Percentiles rank a stretch among this genome's conserved stretches.
Evolutionary conservation across 306 rosid genomes (phyloP).

Genomic region (Benincasa hispida): DNA sequence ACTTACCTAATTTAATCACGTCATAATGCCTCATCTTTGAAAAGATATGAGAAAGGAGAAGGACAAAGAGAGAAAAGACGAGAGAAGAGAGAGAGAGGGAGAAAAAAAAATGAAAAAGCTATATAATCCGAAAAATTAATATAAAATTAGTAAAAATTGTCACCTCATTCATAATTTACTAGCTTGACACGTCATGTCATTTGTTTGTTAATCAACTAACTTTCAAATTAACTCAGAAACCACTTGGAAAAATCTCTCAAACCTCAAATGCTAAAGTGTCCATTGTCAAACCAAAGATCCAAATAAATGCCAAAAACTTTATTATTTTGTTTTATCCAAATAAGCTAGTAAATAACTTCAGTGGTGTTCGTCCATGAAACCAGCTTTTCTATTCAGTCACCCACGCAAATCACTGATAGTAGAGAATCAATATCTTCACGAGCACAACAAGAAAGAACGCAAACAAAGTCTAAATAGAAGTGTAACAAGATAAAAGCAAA

Average conservation of each 20-base stretch:
- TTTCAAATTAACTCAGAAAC: background rate
- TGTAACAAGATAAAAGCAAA: too few relatives aligned
- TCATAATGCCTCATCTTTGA: background rate
- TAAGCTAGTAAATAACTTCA: background rate
- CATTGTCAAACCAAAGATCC: background rate
- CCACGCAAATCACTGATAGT: too few relatives aligned
- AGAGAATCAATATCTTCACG: too few relatives aligned
- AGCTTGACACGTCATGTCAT: background rate
- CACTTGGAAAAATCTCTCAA: background rate
- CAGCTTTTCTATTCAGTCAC: background rate
- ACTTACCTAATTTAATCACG: background rate
- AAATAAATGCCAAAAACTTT: background rate
- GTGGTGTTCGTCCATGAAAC: background rate
- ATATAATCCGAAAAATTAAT: background rate
- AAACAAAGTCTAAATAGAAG: too few relatives aligned
- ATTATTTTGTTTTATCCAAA: background rate
- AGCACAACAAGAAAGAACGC: too few relatives aligned
- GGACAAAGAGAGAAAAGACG: background rate
- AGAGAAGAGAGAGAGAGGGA: background rate
- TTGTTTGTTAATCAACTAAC: background rate
- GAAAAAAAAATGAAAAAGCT: background rate
- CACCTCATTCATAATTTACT: background rate
- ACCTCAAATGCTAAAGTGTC: background rate
- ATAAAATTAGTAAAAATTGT: background rate
- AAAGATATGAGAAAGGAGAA: background rate